phyloP scores from a whole-genome alignment of 2,329 filamentous ascomycete species.

The Metarhizium brunneum region DNA sequence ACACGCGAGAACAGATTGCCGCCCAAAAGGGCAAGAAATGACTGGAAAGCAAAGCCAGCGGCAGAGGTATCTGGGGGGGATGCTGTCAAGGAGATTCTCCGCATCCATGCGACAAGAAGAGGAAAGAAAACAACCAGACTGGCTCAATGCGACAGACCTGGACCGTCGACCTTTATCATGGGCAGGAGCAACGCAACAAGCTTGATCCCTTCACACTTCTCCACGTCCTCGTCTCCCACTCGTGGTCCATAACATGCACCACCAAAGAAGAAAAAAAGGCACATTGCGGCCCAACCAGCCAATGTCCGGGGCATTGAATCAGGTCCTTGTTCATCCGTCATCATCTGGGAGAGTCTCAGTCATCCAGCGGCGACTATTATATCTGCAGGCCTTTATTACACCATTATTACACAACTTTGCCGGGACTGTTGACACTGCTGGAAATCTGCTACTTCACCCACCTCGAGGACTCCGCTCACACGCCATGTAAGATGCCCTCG shows the following conservation, averaged over 20 bases:
- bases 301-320: too few relatives aligned
- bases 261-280: not conserved
- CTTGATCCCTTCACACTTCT: not conserved
- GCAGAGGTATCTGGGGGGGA: too few relatives aligned
- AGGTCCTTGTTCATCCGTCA: not conserved
- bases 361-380: not conserved
- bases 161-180: not conserved
- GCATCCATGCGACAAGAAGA: too few relatives aligned
- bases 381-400: not conserved
- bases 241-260: not conserved
- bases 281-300: not conserved
- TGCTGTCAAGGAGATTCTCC: too few relatives aligned
- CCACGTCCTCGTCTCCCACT: not conserved
- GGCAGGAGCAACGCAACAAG: not conserved
- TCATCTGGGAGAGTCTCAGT: not conserved
- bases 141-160: not conserved
- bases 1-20: too few relatives aligned
- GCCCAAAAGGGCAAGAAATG: not conserved
- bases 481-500: not conserved
- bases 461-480: not conserved
- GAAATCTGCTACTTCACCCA: not conserved
- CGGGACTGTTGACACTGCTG: not conserved
- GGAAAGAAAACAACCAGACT: too few relatives aligned
- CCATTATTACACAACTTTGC: too few relatives aligned
- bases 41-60: not conserved